Base-by-base conservation (phyloP, 2,329 filamentous ascomycete species). In the Pseudocercospora macadamiae region DNA sequence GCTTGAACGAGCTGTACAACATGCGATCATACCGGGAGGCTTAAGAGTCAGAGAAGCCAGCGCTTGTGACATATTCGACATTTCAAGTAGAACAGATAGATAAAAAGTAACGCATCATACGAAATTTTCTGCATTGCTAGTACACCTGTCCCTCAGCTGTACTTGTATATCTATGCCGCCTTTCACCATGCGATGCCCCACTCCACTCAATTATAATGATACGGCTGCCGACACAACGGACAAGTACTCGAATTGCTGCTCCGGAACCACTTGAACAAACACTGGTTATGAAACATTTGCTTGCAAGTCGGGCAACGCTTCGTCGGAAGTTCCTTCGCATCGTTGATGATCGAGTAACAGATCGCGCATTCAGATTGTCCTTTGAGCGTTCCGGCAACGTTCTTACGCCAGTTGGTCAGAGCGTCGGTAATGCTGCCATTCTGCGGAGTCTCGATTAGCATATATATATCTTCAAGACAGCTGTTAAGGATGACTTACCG, bases 201-300 rank as follows among this genome's bases (percentile, higher is more conserved):
- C n/a, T n/a, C n/a, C n/a, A n/a, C 28, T 61, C 66, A 82, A 64
- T 79, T 80, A 75, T 86, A 86, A 64, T 83, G 83, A 73, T 97
- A 97, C 19, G 89, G 88, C 73, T 96, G 96, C 68, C 95, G 83
- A 76, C 95, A 99, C 64, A 99, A 79, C 48, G 95, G 95, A 75
- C 95, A 99, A 49, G 89, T 93, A 70, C 90, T 95, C 70, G 91
- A 88, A 75, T 91, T 96, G 73, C 92, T 96, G 68, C 84, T 93
- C 81, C 91, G 90, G 80, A 99, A 97, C 95, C 95, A 99, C 77
- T 93, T 93, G 79, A 91, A 96, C 76, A 99, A 76, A 77, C 95
- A 99, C 2, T 85, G 85, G 1, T 88, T 84, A 76, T 99, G 95
- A 80, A 97, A 99, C 54, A 90, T 79, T 76, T 99, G 93, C 80